A percentile compares a stretch with the other conserved stretches of the same genome.
These are phyloP conservation scores for Hyaloscypha hepaticicola DNA, from an alignment of 495 filamentous ascomycete genomes.

Conservation along the genomic window DNA sequence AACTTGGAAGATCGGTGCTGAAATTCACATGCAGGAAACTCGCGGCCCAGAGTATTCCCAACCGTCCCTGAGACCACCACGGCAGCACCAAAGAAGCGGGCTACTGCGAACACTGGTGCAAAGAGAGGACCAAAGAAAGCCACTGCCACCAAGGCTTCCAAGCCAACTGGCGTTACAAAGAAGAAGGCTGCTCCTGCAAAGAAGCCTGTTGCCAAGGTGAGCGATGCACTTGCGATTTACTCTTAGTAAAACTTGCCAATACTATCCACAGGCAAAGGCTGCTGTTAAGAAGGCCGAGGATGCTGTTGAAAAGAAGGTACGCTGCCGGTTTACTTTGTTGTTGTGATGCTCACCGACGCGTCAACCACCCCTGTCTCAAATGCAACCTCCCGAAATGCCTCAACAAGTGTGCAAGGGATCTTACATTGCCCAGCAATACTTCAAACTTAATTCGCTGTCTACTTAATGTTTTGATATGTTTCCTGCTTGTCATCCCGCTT, in stretches of 20 bases:
- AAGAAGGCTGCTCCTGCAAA: slow-evolving; percentile 51
- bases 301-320: slow-evolving; percentile 31
- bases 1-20: slow-evolving; percentile 18
- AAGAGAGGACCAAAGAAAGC: slow-evolving; percentile 39
- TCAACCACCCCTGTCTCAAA: slow-evolving; percentile 26
- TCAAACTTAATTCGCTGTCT: background rate
- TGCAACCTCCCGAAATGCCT: slow-evolving; percentile 2
- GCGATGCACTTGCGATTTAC: background rate
- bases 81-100: slow-evolving; percentile 39
- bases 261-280: slow-evolving; percentile 43
- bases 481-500: background rate
- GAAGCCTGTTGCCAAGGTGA: slow-evolving; percentile 49
- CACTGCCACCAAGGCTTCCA: slow-evolving; percentile 26
- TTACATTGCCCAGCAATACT: background rate
- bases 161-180: slow-evolving; percentile 52
- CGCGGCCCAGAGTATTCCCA: slow-evolving; percentile 52
- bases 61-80: slow-evolving; percentile 50
- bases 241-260: slow-evolving; percentile 31
- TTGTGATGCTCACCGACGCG: slow-evolving; percentile 28
- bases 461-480: background rate
- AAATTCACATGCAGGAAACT: slow-evolving; percentile 43
- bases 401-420: background rate
- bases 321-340: slow-evolving; percentile 17
- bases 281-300: slow-evolving; percentile 44
- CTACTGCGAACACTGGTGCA: slow-evolving; percentile 41